These are phyloP conservation scores for Physcomitrium patens DNA, from an alignment of 225 moss, liverwort and hornwort species.

Conservation along the genomic window DNA sequence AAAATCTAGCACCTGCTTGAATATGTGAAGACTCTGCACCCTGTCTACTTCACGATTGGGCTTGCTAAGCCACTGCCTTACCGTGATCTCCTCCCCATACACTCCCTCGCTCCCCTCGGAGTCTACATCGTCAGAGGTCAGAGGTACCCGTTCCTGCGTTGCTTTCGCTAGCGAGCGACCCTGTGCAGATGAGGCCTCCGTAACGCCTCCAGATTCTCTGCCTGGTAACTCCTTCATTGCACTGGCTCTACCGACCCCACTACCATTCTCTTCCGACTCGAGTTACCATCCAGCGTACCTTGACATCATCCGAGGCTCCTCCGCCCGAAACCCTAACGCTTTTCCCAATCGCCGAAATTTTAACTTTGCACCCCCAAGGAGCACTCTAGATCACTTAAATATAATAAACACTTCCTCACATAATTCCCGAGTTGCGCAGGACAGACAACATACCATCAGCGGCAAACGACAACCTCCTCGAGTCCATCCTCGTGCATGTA, in stretches of 20 bases:
- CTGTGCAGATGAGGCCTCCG: constrained; percentile 37
- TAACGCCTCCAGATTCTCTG: constrained; percentile 33
- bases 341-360: too few species aligned
- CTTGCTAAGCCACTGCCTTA: constrained; percentile 89
- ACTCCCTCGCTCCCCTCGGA: constrained; percentile 43
- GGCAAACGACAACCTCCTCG: too few species aligned
- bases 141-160: constrained; percentile 18
- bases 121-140: constrained; percentile 43
- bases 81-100: constrained; percentile 64
- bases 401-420: too few species aligned
- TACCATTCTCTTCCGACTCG: constrained; percentile 28
- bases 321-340: constrained; percentile 20
- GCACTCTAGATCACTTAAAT: too few species aligned
- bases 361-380: too few species aligned
- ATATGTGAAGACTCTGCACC: constrained; percentile 88
- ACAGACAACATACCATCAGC: too few species aligned
- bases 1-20: constrained; percentile 95
- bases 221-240: constrained; percentile 41
- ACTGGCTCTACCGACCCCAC: not conserved
- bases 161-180: constrained; percentile 7
- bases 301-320: not conserved
- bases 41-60: constrained; percentile 68
- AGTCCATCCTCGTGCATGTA: too few species aligned
- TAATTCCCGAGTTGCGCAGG: too few species aligned
- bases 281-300: not conserved